These are phyloP conservation scores for Thelonectria olida DNA, from an alignment of 2,329 filamentous ascomycete genomes.

Conservation along the genomic window DNA sequence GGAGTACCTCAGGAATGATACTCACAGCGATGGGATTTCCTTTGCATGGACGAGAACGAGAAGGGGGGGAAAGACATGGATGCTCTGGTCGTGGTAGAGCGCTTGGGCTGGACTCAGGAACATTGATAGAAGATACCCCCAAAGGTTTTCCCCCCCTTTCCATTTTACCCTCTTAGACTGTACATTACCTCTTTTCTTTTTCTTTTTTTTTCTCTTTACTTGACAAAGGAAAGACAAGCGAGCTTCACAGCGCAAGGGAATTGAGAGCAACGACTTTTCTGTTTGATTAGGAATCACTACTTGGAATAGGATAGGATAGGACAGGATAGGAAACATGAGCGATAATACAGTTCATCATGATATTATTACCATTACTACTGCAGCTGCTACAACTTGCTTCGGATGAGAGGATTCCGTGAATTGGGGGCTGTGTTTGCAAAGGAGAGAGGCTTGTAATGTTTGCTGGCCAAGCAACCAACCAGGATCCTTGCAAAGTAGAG, in stretches of 20 bases:
- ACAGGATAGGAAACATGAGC: neutral
- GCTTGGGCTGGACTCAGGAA: slow-evolving; percentile 45
- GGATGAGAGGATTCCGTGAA: too few species aligned
- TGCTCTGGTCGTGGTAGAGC: slow-evolving; percentile 34
- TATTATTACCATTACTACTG: neutral
- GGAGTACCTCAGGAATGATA: slow-evolving; percentile 2
- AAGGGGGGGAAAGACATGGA: slow-evolving; percentile 29
- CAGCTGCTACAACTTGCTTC: too few species aligned
- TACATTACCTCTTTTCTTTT: slow-evolving; percentile 34
- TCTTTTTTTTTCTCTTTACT: neutral
- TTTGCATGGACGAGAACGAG: slow-evolving; percentile 38
- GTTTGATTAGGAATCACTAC: slow-evolving; percentile 22
- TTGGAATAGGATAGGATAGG: slow-evolving; percentile 27
- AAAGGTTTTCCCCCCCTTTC: slow-evolving; percentile 27
- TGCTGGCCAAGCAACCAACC: too few species aligned
- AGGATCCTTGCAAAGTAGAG: too few species aligned
- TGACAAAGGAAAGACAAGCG: slow-evolving; percentile 27
- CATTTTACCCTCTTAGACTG: slow-evolving; percentile 38
- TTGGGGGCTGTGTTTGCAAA: too few species aligned
- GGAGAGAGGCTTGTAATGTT: too few species aligned
- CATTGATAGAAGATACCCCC: slow-evolving; percentile 45
- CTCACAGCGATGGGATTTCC: slow-evolving; percentile 26
- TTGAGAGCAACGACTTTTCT: slow-evolving; percentile 17
- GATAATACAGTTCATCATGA: slow-evolving; percentile 2
- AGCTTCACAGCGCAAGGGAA: slow-evolving; percentile 39